Conservation (phyloP, 495 filamentous ascomycete species). For the Xylaria longipes region DNA sequence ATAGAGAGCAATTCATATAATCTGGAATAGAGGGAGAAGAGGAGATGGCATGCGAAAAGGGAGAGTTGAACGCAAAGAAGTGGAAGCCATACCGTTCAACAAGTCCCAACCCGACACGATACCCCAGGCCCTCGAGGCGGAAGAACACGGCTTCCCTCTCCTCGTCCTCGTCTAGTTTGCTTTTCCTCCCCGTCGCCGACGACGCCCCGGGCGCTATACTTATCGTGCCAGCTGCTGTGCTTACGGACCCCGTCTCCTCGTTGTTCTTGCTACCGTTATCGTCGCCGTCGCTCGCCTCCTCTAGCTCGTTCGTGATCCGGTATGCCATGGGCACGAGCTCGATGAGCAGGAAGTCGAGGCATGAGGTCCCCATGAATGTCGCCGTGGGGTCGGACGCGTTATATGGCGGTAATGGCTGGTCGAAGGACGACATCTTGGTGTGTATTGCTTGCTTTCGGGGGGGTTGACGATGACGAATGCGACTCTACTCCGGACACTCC, state of each 20-base stretch:
- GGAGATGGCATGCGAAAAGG: background rate
- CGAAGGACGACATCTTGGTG: constrained; percentile 74
- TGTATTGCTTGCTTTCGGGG: background rate
- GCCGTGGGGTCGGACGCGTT: constrained; percentile 77
- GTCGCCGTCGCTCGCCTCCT: constrained; percentile 44
- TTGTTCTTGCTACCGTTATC: constrained; percentile 13
- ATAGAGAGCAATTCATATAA: too few relatives aligned
- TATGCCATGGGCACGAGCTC: constrained; percentile 96
- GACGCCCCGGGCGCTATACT: constrained; percentile 28
- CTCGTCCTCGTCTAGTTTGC: constrained; percentile 70
- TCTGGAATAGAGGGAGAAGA: background rate
- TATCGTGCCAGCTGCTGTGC: constrained; percentile 37
- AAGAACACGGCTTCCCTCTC: constrained; percentile 82
- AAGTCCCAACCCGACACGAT: constrained; percentile 90
- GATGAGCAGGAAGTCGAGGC: constrained; percentile 91
- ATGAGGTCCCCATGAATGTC: constrained; percentile 78
- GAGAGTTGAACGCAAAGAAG: background rate
- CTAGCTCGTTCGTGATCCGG: constrained; percentile 69
- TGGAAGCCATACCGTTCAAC: constrained; percentile 76
- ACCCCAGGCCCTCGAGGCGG: constrained; percentile 84
- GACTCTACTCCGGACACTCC: background rate
- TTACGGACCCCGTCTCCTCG: constrained; percentile 28
- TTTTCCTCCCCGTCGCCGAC: constrained; percentile 24
- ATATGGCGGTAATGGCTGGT: constrained; percentile 70
- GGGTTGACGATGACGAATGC: background rate